Evolutionary conservation across 805 yeast species (phyloP).

Genomic region (Zygoascus bituminiphila): DNA sequence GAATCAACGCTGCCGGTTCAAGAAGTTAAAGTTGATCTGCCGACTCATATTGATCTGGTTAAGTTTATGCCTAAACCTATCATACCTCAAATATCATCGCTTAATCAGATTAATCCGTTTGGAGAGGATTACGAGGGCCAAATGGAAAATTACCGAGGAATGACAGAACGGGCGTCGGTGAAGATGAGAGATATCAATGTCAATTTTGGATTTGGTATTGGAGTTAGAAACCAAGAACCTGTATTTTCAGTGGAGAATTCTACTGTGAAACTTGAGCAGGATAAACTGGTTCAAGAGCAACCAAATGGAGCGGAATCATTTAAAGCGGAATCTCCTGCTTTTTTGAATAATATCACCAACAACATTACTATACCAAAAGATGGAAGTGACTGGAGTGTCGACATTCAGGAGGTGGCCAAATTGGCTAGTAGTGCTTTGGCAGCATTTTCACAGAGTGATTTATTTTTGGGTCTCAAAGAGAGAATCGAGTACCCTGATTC

Average conservation of each 20-base stretch:
- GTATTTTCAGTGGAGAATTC: neutral
- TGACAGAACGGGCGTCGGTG: slow-evolving; percentile 4
- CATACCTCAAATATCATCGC: neutral
- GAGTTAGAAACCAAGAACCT: neutral
- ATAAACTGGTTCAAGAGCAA: no score
- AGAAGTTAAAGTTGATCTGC: neutral
- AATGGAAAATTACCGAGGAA: slow-evolving; percentile 4
- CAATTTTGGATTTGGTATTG: slow-evolving; percentile 8
- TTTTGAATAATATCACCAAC: neutral
- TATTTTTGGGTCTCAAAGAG: neutral
- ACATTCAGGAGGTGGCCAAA: neutral
- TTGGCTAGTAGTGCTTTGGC: neutral
- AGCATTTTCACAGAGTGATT: neutral
- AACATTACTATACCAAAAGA: neutral
- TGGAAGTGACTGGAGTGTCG: neutral
- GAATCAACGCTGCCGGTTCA: neutral
- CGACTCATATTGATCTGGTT: neutral
- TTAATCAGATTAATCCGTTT: slow-evolving; percentile 4
- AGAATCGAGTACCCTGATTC: neutral
- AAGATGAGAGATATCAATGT: slow-evolving; percentile 4
- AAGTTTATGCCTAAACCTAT: slow-evolving; percentile 1
- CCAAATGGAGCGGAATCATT: neutral
- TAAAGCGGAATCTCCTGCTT: neutral
- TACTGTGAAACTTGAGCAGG: no score
- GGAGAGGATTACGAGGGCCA: neutral